Evolutionary conservation across 2,329 filamentous ascomycete species (phyloP), one percentile per base, ranked within the genome.

Genomic region (Magnaporthiopsis rhizophila): DNA sequence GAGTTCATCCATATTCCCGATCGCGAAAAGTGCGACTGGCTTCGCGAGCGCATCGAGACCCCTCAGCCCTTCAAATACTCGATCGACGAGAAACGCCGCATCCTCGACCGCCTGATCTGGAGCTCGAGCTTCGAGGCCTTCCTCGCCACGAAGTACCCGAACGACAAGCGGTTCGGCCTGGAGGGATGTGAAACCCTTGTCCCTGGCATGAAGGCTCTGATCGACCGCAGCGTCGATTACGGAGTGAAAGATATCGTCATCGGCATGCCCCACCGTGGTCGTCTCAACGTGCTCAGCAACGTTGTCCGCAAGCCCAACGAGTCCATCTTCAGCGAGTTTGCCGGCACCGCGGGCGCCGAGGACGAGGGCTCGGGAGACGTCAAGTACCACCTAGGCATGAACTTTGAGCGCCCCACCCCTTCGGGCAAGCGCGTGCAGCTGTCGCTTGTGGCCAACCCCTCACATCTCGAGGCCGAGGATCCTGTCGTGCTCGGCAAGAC

Each of bases 361-460:
- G 95, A 98, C 71, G 94, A 99, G 80, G 95, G 95, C 66, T 98
- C 95, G 65, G 95, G 95, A 72, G 95, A 99, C 77, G 95, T 99
- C 79, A 99, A 99, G 80, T 99, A 99, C 81, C 95, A 99, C 81
- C 83, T 99, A 73, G 95, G 95, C 75, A 99, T 99, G 95, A 99
- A 99, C 83, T 99, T 99, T 71, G 95, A 99, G 82, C 92, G 95
- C 68, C 95, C 95, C 64, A 99, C 95, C 12, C 95, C 95, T 65
- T 98, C 94, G 58, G 95, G 95, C 72, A 98, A 98, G 86, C 95
- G 95, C 68, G 95, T 99, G n/a, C 95, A 99, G 81, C 87, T 99
- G 64, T 99, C 95, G 67, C 87, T 99, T 62, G 95, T 99, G 66
- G 95, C 95, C 80, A 99, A 99, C 78, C 95, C 95, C 56, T 99